Percentiles rank a stretch among this genome's conserved stretches.
phyloP scores from a whole-genome alignment of 192 early-diverging fungal species.

The Paraglomus brasilianum region DNA sequence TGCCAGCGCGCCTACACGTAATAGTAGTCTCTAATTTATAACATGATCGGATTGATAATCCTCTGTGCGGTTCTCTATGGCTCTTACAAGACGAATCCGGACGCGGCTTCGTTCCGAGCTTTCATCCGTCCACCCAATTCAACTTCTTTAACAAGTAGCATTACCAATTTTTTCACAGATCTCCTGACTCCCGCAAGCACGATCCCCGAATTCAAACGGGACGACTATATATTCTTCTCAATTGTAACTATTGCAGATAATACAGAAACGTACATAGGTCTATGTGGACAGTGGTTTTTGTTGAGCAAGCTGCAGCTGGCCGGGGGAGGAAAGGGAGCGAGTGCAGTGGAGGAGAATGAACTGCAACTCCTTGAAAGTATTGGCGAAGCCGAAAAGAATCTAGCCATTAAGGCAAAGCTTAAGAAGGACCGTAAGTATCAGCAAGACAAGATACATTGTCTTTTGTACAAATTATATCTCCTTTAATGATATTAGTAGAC shows the following conservation, averaged over 20 bases:
- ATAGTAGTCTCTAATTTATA: too few relatives aligned
- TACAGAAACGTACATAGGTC: conserved; percentile 38
- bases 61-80: too few relatives aligned
- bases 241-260: conserved; percentile 37
- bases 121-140: not conserved
- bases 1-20: too few relatives aligned
- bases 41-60: too few relatives aligned
- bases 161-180: conserved; percentile 23
- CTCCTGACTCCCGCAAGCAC: conserved; percentile 31
- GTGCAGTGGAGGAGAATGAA: not conserved
- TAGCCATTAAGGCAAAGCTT: conserved; percentile 39
- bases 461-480: not conserved
- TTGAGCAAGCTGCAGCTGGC: conserved; percentile 37
- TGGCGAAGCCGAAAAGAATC: conserved; percentile 34
- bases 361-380: conserved; percentile 29
- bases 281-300: conserved; percentile 38
- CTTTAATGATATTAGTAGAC: not conserved
- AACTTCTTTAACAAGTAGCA: not conserved
- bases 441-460: not conserved
- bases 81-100: conserved; percentile 15
- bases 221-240: conserved; percentile 38
- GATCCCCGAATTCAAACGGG: conserved; percentile 38
- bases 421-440: conserved; percentile 39
- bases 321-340: conserved; percentile 4
- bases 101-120: not conserved